Conservation (phyloP, 2,329 filamentous ascomycete species). For the Alternaria viburni region DNA sequence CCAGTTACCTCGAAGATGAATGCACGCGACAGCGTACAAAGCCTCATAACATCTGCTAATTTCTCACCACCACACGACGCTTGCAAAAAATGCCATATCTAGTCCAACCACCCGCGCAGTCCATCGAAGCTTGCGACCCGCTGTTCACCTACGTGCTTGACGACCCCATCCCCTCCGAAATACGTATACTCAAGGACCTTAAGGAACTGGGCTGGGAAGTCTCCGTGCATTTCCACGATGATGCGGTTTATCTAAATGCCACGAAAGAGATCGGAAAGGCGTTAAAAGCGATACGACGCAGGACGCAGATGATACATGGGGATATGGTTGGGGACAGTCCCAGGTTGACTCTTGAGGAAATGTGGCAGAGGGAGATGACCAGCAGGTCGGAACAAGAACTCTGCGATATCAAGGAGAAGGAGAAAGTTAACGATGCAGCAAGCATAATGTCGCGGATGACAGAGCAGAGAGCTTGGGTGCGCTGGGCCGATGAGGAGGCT, state of each 20-base stretch:
- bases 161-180: background rate
- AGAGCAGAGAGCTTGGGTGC: background rate
- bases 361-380: constrained; percentile 8
- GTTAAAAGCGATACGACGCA: background rate
- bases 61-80: background rate
- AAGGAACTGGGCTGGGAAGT: constrained; percentile 8
- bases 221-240: background rate
- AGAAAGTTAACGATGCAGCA: background rate
- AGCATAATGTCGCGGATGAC: background rate
- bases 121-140: background rate
- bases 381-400: background rate
- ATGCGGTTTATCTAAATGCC: background rate
- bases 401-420: background rate
- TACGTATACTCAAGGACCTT: background rate
- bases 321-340: background rate
- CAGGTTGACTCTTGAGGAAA: background rate
- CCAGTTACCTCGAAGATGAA: background rate
- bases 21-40: background rate
- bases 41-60: background rate
- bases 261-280: background rate
- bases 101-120: background rate
- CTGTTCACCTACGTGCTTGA: background rate
- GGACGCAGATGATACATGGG: constrained; percentile 1
- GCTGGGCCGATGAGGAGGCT: background rate
- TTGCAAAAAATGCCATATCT: constrained; percentile 8